A percentile compares a stretch with the other conserved stretches of the same genome.
phyloP scores from a whole-genome alignment of 1,284 basidiomycete species.

The Apiotrichum porosum region DNA sequence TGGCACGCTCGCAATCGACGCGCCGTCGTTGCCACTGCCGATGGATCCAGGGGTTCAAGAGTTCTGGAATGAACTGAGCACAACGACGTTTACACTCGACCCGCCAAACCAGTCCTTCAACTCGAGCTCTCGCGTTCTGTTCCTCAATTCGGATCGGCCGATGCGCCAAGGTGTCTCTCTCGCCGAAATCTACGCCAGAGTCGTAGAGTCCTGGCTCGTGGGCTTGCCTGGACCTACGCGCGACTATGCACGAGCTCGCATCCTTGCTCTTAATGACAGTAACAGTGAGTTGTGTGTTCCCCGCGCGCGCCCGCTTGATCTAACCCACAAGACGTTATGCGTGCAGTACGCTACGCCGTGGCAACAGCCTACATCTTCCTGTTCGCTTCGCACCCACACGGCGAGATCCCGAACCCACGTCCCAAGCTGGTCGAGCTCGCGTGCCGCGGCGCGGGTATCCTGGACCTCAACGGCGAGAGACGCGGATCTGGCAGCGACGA shows the following conservation, averaged over 20 bases:
- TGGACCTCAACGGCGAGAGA: background rate
- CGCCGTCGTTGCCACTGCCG: conserved; percentile 1
- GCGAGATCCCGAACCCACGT: background rate
- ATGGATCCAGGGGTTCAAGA: conserved; percentile 5
- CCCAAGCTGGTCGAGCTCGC: conserved; percentile 29
- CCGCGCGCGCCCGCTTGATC: no score
- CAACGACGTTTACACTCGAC: background rate
- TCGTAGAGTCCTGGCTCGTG: conserved; percentile 31
- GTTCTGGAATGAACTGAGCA: conserved; percentile 19
- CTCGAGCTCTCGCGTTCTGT: conserved; percentile 15
- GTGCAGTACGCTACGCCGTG: conserved; percentile 27
- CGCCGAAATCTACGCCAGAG: conserved; percentile 28
- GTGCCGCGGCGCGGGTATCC: conserved; percentile 20
- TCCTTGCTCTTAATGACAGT: conserved; percentile 25
- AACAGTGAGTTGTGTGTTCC: conserved; percentile 17
- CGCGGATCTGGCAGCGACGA: no score
- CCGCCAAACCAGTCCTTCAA: background rate
- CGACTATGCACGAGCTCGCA: conserved; percentile 24
- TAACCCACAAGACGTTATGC: conserved; percentile 18
- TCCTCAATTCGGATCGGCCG: conserved; percentile 17
- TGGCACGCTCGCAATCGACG: conserved; percentile 14
- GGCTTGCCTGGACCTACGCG: conserved; percentile 23
- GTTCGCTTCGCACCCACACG: conserved; percentile 14
- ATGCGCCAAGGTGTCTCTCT: conserved; percentile 28
- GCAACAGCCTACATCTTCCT: conserved; percentile 31